Percentiles rank a stretch among this genome's conserved stretches.
Evolutionary conservation across 805 yeast genomes (phyloP).

Genomic region (Yamadazyma sp.): DNA sequence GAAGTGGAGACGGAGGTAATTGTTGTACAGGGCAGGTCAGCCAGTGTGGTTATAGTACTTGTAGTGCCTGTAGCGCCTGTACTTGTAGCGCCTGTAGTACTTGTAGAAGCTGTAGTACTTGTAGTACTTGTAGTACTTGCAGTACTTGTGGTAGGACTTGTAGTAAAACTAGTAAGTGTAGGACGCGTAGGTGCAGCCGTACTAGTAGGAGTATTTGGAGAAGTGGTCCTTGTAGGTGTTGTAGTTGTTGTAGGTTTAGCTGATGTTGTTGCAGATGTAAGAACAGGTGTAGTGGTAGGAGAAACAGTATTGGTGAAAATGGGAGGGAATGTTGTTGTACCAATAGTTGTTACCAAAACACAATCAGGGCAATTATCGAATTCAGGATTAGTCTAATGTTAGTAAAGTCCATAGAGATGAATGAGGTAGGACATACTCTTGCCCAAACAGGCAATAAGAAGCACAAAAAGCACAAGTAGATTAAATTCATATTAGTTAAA

Average conservation of each 20-base stretch:
- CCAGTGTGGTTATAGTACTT: neutral
- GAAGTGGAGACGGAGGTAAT: slow-evolving; percentile 1
- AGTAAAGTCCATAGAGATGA: neutral
- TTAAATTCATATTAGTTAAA: no score
- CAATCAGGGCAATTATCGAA: slow-evolving; percentile 13
- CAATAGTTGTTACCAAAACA: slow-evolving; percentile 10
- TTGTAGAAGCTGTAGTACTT: no score
- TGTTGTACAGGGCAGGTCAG: no score
- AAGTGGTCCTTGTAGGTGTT: slow-evolving; percentile 6
- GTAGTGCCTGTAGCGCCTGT: slow-evolving; percentile 2
- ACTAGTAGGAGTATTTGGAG: slow-evolving; percentile 2
- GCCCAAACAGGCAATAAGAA: no score
- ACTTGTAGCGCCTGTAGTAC: slow-evolving; percentile 2
- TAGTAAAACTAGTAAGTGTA: neutral
- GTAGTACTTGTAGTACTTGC: neutral
- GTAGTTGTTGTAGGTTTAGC: slow-evolving; percentile 1
- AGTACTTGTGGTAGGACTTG: slow-evolving; percentile 3
- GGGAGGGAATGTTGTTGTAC: slow-evolving; percentile 6
- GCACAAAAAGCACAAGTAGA: no score
- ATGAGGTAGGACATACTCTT: no score
- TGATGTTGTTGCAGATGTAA: neutral
- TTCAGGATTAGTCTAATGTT: slow-evolving; percentile 11
- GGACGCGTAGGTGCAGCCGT: slow-evolving; percentile 4
- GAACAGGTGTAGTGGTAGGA: neutral
- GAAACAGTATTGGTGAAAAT: slow-evolving; percentile 2